Evolutionary conservation across 2,329 filamentous ascomycete genomes (phyloP), one percentile per base, ranked within the genome.

Genomic region (Amesomyces nigricolor): DNA sequence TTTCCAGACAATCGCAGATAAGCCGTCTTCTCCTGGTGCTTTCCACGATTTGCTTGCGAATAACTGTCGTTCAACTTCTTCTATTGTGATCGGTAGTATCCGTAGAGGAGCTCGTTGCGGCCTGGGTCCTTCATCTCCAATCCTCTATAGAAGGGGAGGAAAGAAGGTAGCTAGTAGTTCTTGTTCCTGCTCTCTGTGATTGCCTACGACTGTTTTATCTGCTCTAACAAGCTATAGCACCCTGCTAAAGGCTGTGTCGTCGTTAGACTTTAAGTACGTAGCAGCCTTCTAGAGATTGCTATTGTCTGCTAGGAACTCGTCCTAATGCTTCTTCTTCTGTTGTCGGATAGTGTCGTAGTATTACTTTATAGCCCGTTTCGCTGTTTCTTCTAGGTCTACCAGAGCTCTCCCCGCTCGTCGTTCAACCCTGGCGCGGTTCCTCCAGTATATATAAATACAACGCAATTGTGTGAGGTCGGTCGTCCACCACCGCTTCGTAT

Each of bases 311-410:
- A 51, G 35, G 16, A 51, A 51, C 29, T 51, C 29, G 19, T 44
- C 16, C 48, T 9, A 51, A 32, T 51, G 26, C 48, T 51, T 51
- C 39, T n/a, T n/a, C n/a, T n/a, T n/a, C n/a, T n/a, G n/a, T n/a
- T n/a, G n/a, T n/a, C n/a, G n/a, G n/a, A n/a, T n/a, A n/a, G n/a
- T n/a, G n/a, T n/a, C n/a, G n/a, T n/a, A n/a, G n/a, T n/a, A n/a
- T n/a, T n/a, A n/a, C n/a, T n/a, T n/a, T n/a, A n/a, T n/a, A n/a
- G n/a, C n/a, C n/a, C n/a, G n/a, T n/a, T n/a, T n/a, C n/a, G n/a
- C n/a, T n/a, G n/a, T n/a, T n/a, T n/a, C n/a, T n/a, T n/a, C n/a
- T n/a, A n/a, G n/a, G n/a, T n/a, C n/a, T n/a, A n/a, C n/a, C n/a
- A n/a, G n/a, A n/a, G n/a, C n/a, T n/a, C n/a, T n/a, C n/a, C n/a